Base-by-base conservation (phyloP, 345 rosid genomes). In the Linum usitatissimum region DNA sequence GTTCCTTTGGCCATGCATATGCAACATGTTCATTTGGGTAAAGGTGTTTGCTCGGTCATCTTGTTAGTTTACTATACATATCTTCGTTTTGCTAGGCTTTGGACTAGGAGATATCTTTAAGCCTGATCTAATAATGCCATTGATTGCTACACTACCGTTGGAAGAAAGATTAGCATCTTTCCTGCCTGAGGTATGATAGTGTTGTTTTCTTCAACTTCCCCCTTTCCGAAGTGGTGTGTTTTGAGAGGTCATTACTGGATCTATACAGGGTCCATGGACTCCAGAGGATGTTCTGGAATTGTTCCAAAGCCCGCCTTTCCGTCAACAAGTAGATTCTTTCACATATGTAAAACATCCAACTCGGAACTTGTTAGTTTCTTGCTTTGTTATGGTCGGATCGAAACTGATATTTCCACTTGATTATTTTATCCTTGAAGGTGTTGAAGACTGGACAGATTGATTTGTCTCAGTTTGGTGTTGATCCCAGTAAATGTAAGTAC, bases 241-340 rank as follows among this genome's bases (percentile, higher is more conserved):
- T 39, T 64, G 62, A 67, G 68, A n/a, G n/a, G 51, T 59, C 40
- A 64, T 76, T 68, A 54, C 62, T 68, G 57, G 49, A 57, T 77
- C 6, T 31, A 31, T 69, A 71, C 83, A 89, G 98, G 98, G 86
- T 60, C 84, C 76, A 40, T 75, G 85, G 87, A 83, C 76, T 38
- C 79, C 88, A 30, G 84, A 84, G 64, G 97, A 90, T 67, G 68
- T 93, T 67, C 71, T 93, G 61, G 97, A 93, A 71, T 74, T 93
- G 73, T 76, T 93, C 65, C 97, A 90, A 77, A 84, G 97, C 70
- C 84, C 97, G 7, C 96, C 99, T 64, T 90, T 90, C 56, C 96
- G 97, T 68, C 95, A 90, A 67, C 99, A 93, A 90, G 86, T 93
- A 55, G 99, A 90, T 83, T 88, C 97, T 36, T 93, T 93, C 72